A percentile compares a stretch with the other conserved stretches of the same genome.
Evolutionary conservation across 768 basidiomycete species (phyloP).

Genomic region (Hortiboletus flavorubellus): DNA sequence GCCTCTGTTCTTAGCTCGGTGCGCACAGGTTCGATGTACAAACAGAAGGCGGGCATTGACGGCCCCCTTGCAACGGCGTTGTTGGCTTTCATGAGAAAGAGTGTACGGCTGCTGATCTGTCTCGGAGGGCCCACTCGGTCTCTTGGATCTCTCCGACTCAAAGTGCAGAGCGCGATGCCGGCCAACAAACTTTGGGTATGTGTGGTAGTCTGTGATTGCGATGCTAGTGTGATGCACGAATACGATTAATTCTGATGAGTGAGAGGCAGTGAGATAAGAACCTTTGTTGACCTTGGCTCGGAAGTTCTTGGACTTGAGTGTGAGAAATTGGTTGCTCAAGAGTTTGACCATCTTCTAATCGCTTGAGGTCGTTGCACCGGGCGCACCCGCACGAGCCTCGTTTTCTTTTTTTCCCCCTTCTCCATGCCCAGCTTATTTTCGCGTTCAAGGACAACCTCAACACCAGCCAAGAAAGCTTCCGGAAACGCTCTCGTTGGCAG

Average conservation of each 20-base stretch:
- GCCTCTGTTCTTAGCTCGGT: neutral
- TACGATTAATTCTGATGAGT: neutral
- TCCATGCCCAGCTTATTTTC: conserved; percentile 77
- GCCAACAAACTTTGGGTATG: neutral
- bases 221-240: too few species aligned
- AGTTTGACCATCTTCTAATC: neutral
- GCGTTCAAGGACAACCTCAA: conserved; percentile 61
- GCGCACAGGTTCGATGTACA: neutral
- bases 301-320: conserved; percentile 6
- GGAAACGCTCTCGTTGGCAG: conserved; percentile 4
- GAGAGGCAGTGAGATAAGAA: neutral
- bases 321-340: conserved; percentile 25
- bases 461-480: conserved; percentile 42
- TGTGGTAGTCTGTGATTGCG: neutral
- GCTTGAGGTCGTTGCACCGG: conserved; percentile 20
- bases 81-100: neutral
- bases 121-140: too few species aligned
- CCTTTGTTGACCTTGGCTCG: neutral
- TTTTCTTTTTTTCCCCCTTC: conserved; percentile 1
- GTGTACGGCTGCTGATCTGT: too few species aligned
- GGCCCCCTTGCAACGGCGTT: conserved; percentile 1
- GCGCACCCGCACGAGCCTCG: conserved; percentile 4
- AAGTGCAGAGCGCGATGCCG: neutral
- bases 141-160: too few species aligned
- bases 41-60: neutral